Evolutionary conservation across 768 basidiomycete genomes (phyloP), one percentile per base, ranked within the genome.

Genomic region (Coprinopsis strossmayeri): DNA sequence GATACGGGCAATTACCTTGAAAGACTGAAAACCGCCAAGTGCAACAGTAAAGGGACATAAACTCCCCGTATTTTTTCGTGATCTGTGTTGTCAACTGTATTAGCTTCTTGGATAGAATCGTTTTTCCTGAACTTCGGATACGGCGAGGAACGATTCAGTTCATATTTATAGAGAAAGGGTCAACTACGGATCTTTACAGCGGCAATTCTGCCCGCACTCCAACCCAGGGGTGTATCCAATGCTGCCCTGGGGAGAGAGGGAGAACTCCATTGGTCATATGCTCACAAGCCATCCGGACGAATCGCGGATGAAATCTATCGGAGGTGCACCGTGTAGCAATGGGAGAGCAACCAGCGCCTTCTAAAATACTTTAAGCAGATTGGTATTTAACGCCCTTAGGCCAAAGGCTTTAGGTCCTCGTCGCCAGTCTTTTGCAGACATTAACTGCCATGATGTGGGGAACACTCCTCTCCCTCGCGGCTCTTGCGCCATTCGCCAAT

Each of bases 381-480:
- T 5, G 15, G 34, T 34, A 24, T 34, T 46, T n/a, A 24, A 28
- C 21, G 34, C 37, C n/a, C n/a, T n/a, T n/a, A n/a, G n/a, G n/a
- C n/a, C n/a, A n/a, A n/a, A n/a, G n/a, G n/a, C n/a, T n/a, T n/a
- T n/a, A n/a, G n/a, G n/a, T n/a, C n/a, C 25, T 17, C 42, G 15
- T 42, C 38, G 26, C n/a, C 12, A 23, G 13, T 49, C 11, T 17
- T 17, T 21, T 9, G n/a, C n/a, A n/a, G n/a, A 21, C 3, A 38
- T n/a, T n/a, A 28, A 4, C 23, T 39, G 40, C 40, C 40, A 42
- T 49, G 48, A 42, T 34, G 41, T 50, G 49, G 49, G 49, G 41
- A 35, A 26, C 49, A 25, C 49, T 50, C 15, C 49, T 50, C 20
- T 50, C 49, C 32, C 42, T 50, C 23, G 42, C 49, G 41, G 42